A percentile compares a stretch with the other conserved stretches of the same genome.
These are phyloP conservation scores for Colletotrichum agaves DNA, from an alignment of 2,329 filamentous ascomycete genomes.

Conservation along the genomic window DNA sequence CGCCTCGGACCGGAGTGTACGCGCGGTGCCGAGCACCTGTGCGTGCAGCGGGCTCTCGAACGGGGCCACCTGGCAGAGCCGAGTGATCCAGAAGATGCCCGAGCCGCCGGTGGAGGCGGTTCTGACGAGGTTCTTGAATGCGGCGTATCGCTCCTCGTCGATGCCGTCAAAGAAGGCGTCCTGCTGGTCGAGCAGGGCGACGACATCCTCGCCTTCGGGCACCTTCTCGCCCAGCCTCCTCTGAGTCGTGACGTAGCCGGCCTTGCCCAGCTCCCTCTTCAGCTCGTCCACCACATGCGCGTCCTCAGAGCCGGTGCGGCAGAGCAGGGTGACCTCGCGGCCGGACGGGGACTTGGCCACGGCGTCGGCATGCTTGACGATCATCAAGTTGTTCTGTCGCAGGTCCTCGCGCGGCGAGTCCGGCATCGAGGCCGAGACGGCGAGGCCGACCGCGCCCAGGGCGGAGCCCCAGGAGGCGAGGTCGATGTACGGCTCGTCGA, in stretches of 20 bases:
- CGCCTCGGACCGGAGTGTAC: constrained; percentile 45
- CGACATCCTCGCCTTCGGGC: constrained; percentile 40
- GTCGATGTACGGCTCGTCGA: constrained; percentile 43
- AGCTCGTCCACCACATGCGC: no score
- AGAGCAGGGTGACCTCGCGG: no score
- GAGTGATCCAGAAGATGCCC: constrained; percentile 47
- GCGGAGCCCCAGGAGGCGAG: not conserved
- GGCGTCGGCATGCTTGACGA: no score
- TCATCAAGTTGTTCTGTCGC: no score
- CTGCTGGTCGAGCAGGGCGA: constrained; percentile 43
- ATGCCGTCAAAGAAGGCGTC: constrained; percentile 44
- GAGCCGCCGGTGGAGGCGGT: constrained; percentile 19
- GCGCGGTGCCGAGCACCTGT: constrained; percentile 42
- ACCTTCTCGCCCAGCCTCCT: not conserved
- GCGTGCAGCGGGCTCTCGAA: constrained; percentile 42
- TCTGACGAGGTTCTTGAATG: constrained; percentile 35
- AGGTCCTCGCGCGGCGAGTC: not conserved
- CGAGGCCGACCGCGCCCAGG: no score
- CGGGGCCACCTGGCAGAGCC: constrained; percentile 40
- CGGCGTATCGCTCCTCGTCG: constrained; percentile 19
- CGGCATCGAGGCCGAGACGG: no score
- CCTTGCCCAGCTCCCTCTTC: no score
- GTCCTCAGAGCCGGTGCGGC: no score
- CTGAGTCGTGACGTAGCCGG: not conserved
- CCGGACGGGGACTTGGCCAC: no score